Base-by-base conservation (phyloP, 345 rosid species). In the Gossypium raimondii region DNA sequence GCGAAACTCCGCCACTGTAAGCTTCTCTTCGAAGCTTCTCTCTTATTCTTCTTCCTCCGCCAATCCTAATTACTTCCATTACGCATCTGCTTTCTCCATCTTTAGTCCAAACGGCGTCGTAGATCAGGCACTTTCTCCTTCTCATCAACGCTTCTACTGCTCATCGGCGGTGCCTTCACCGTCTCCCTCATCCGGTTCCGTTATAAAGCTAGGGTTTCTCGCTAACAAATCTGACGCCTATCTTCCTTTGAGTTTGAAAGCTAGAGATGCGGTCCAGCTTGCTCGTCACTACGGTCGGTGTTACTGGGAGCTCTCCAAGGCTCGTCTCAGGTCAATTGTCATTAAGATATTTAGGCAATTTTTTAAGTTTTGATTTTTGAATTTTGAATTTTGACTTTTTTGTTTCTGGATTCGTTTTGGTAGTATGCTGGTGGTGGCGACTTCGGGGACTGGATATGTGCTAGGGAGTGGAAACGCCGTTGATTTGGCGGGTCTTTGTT, bases 291-390 rank as follows among this genome's bases (percentile, higher is more conserved):
- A 88, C 34, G 81, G 84, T 74, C 87, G 90, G 16, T 95, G 97
- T 81, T 95, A 91, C 48, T 90, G 89, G 93, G 97, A 93, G 82
- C 94, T 95, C 74, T 93, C 99, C 47, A 95, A 95, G 87, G 99
- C 98, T 82, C 89, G 92, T 73, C 98, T 93, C 81, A 93, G 97
- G 99, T 95, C 20, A 14, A 20, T 51, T 51, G 10, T 72, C 27
- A 52, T 52, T 60, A 4, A 9, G 11, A 13, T 3, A 58, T 34
- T 11, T 66, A 44, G 17, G 24, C 41, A 13, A 20, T 20, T 22
- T 66, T 48, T 13, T 50, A 20, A 11, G 3, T 16, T 34, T 2
- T 77, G 18, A 41, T 20, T 60, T 61, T 13, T 48, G 0, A 7
- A 3, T 24, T 41, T 44, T 57, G 2, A 24, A 25, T 9, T 38